Evolutionary conservation across 179 eudicot species (phyloP).

Genomic region (Pouteria campechiana): DNA sequence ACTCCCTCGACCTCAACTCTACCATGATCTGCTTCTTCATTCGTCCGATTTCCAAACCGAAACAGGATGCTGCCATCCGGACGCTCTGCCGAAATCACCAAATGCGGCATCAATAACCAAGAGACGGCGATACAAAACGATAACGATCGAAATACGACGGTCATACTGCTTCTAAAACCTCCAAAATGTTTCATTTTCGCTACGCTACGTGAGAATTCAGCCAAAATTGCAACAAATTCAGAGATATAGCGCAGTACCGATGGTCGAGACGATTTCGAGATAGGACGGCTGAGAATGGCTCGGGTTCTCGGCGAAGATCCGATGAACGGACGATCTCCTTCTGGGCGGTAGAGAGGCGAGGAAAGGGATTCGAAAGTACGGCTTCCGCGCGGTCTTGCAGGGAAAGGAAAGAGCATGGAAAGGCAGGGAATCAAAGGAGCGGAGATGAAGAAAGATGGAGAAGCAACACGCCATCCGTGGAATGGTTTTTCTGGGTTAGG

Average conservation of each 20-base stretch:
- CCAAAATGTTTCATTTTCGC: too few species aligned
- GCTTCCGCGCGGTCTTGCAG: slow-evolving; percentile 4
- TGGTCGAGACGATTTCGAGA: slow-evolving; percentile 15
- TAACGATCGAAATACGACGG: too few species aligned
- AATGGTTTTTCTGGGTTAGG: too few species aligned
- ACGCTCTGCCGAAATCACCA: slow-evolving; percentile 27
- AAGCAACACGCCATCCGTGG: too few species aligned
- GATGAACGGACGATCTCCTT: slow-evolving; percentile 1
- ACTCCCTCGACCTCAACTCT: slow-evolving; percentile 4
- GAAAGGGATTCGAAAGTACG: not conserved
- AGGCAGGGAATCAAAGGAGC: slow-evolving; percentile 2
- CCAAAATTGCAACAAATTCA: not conserved
- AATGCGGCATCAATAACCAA: not conserved
- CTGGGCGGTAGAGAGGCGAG: slow-evolving; percentile 2
- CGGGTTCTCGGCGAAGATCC: not conserved
- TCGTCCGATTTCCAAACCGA: slow-evolving; percentile 45
- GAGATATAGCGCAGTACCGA: slow-evolving; percentile 5
- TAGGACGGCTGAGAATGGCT: slow-evolving; percentile 4
- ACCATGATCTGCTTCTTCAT: slow-evolving; percentile 11
- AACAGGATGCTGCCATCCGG: slow-evolving; percentile 53
- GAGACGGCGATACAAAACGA: not conserved
- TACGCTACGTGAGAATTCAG: not conserved
- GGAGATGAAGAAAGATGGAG: not conserved
- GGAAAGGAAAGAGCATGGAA: not conserved
- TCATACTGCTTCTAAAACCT: too few species aligned